Percentiles rank a stretch among this genome's conserved stretches.
Evolutionary conservation across 257 asterid species (phyloP).

Genomic region (Striga asiatica): DNA sequence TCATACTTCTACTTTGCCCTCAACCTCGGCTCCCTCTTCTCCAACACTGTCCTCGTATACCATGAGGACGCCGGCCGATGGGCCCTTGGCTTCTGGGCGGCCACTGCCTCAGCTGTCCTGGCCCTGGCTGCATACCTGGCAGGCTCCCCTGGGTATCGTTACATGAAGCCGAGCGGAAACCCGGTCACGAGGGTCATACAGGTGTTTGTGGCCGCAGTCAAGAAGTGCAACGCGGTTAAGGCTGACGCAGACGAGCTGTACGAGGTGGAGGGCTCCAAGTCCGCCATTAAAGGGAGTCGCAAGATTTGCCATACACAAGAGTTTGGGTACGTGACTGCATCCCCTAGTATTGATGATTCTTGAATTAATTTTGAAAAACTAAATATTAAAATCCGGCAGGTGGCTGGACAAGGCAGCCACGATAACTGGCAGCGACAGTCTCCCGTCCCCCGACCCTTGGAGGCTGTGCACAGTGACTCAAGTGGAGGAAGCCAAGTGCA

Average conservation of each 20-base stretch:
- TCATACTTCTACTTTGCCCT: conserved; percentile 68
- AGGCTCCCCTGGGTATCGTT: conserved; percentile 39
- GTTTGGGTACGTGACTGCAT: conserved; percentile 25
- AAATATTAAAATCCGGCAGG: no score
- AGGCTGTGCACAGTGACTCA: conserved; percentile 65
- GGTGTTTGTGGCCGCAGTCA: conserved; percentile 45
- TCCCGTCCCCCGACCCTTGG: conserved; percentile 30
- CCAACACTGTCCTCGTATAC: conserved; percentile 61
- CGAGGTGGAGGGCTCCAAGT: conserved; percentile 41
- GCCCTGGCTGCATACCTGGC: conserved; percentile 30
- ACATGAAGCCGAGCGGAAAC: conserved; percentile 49
- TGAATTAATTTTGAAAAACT: neutral
- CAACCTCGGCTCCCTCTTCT: conserved; percentile 55
- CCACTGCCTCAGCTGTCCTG: conserved; percentile 40
- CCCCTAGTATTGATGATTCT: neutral
- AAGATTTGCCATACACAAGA: conserved; percentile 55
- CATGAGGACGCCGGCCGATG: conserved; percentile 62
- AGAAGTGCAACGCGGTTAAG: conserved; percentile 20
- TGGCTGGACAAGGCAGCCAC: conserved; percentile 63
- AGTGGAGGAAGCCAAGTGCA: conserved; percentile 76
- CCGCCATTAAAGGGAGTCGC: conserved; percentile 48
- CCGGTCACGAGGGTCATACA: conserved; percentile 54
- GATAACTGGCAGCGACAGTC: conserved; percentile 30
- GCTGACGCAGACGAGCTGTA: conserved; percentile 24
- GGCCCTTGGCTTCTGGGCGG: conserved; percentile 58